phyloP scores from a whole-genome alignment of 2,329 filamentous ascomycete genomes.

The Chrysoporthe cubensis region DNA sequence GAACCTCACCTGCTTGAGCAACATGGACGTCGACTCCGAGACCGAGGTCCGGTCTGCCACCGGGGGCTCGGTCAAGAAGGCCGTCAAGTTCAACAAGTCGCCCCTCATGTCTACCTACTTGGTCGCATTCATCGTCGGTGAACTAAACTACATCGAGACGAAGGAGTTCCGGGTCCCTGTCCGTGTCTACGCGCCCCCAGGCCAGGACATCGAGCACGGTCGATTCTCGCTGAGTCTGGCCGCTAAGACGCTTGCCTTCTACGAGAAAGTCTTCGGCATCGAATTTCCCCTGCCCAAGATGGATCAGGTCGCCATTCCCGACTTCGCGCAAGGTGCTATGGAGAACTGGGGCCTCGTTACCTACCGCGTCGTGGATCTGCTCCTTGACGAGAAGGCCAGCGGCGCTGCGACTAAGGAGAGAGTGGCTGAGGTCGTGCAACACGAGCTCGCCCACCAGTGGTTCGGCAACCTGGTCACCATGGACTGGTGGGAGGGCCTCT shows the following conservation, averaged over 20 bases:
- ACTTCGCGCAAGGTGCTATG: constrained; percentile 96
- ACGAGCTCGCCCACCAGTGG: constrained; percentile 94
- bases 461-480: constrained; percentile 91
- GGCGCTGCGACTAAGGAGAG: constrained; percentile 89
- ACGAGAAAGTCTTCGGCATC: constrained; percentile 91
- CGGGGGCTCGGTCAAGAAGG: constrained; percentile 71
- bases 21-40: constrained; percentile 91
- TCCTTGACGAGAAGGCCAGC: constrained; percentile 90
- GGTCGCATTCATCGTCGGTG: constrained; percentile 89
- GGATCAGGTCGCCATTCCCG: constrained; percentile 95
- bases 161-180: constrained; percentile 90
- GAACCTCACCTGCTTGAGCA: constrained; percentile 87
- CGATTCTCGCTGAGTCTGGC: constrained; percentile 89
- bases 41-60: constrained; percentile 69
- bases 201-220: constrained; percentile 87
- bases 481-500: constrained; percentile 93
- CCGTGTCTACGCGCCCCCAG: constrained; percentile 89
- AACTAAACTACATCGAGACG: constrained; percentile 92
- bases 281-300: constrained; percentile 89
- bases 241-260: constrained; percentile 87
- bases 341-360: constrained; percentile 98
- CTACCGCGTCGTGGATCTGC: constrained; percentile 87
- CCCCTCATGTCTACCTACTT: constrained; percentile 97
- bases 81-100: constrained; percentile 89
- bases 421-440: constrained; percentile 93